Evolutionary conservation across 2,329 filamentous ascomycete species (phyloP), one percentile per base, ranked within the genome.

Genomic region (Hypoxylon sp.): DNA sequence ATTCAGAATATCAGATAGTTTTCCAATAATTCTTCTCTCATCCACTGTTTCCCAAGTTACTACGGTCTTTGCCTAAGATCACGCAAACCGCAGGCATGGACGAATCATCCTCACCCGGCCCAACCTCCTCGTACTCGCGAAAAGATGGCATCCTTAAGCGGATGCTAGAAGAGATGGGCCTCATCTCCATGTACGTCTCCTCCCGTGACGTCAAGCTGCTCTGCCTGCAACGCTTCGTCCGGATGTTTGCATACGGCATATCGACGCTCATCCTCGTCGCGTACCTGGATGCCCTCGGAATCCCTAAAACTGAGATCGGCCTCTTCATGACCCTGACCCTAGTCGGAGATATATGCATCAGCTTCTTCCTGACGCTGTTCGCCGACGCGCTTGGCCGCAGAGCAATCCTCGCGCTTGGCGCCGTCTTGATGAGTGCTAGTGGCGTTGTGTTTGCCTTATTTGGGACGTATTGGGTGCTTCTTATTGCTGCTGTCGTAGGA

Each of bases 321-420:
- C 78, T 90, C 0, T 91, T 91, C 79, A 91, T 91, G 88, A 90
- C 88, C 0, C 75, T 90, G 69, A 91, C 89, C 0, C 78, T 91
- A 14, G 79, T 83, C 13, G 89, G 89, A 26, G 89, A 91, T 76
- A 83, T 87, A 3, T 74, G 82, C 46, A 85, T 91, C 67, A 90
- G 88, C 73, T 85, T 90, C 63, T 39, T 87, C 22, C 81, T 91
- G 51, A 89, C 88, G 0, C 74, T 88, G 5, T 81, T 89, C 67
- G 87, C 89, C 26, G 89, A 91, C 78, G 80, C 80, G 0, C 73
- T 89, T 55, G 89, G 89, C 3, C 82, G 88, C 26, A 82, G 84
- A 55, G 80, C 79, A 5, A 83, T 88, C n/a, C 80, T 91, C 3
- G 80, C 83, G 0, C 71, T 84, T 3, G 89, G 88, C 0, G 86